Conservation (phyloP, 768 basidiomycete species). For the Hortiboletus flavorubellus region DNA sequence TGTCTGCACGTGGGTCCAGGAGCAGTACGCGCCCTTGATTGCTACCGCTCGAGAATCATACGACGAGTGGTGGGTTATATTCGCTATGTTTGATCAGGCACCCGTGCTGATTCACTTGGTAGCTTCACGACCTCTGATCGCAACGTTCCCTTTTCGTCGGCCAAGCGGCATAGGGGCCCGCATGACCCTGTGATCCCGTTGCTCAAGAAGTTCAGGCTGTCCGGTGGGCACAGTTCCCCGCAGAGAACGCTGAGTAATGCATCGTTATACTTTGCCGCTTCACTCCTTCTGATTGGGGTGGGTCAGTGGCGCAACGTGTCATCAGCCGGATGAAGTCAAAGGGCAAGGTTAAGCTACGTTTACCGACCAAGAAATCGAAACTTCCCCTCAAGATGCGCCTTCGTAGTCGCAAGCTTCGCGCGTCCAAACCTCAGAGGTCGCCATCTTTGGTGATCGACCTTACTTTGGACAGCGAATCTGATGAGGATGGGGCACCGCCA, state of each 20-base stretch:
- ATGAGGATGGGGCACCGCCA: background rate
- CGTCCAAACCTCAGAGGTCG: background rate
- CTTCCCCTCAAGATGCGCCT: conserved; percentile 17
- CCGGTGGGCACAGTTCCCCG: conserved; percentile 14
- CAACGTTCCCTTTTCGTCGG: background rate
- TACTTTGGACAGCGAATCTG: conserved; percentile 11
- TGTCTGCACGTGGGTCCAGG: conserved; percentile 38
- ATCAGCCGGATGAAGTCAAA: conserved; percentile 28
- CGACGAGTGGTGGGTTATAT: conserved; percentile 21
- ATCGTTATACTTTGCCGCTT: background rate
- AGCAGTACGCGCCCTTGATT: conserved; percentile 39
- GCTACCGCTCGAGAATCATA: conserved; percentile 28
- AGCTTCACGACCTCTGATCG: conserved; percentile 11
- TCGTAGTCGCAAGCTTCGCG: conserved; percentile 8
- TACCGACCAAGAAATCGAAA: conserved; percentile 15
- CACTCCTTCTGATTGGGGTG: conserved; percentile 3
- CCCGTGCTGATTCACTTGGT: conserved; percentile 7
- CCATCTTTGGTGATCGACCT: conserved; percentile 21
- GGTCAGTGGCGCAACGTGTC: conserved; percentile 25
- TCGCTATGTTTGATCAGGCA: background rate
- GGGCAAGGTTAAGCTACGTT: conserved; percentile 22
- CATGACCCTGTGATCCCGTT: conserved; percentile 4
- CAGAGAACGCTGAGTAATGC: conserved; percentile 22
- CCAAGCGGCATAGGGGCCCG: conserved; percentile 11
- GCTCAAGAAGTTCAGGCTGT: conserved; percentile 22